Percentiles rank a stretch among this genome's conserved stretches.
Conservation (phyloP, 352 stramenopile species). For the Lagenidium giganteum region DNA sequence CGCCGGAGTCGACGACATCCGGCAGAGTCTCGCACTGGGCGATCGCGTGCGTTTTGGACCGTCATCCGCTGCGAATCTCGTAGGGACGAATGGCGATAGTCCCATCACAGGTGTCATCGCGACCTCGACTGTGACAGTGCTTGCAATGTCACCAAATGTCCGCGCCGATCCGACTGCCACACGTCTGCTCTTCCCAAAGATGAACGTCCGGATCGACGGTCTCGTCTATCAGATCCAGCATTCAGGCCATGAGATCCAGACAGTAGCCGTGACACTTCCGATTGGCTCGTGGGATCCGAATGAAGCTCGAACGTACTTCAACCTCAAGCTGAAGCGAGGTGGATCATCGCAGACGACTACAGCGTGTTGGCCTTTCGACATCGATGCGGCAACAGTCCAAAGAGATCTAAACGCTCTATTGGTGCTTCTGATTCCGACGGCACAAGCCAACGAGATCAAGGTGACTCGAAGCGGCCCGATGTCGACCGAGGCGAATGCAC, state of each 20-base stretch:
- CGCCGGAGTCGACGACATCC: constrained; percentile 41
- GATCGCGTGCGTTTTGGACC: constrained; percentile 68
- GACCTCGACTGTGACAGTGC: constrained; percentile 45
- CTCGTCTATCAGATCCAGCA: constrained; percentile 82
- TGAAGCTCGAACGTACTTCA: constrained; percentile 21
- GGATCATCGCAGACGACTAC: constrained; percentile 22
- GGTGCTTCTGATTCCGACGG: constrained; percentile 17
- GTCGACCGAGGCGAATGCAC: too few species aligned
- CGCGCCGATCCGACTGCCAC: constrained; percentile 23
- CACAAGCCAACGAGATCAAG: constrained; percentile 30
- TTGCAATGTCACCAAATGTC: constrained; percentile 47
- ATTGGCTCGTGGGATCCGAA: constrained; percentile 16
- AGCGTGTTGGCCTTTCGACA: constrained; percentile 45
- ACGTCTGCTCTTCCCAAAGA: constrained; percentile 63
- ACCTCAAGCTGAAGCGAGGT: constrained; percentile 34
- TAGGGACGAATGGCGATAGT: constrained; percentile 60
- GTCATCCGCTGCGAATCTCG: constrained; percentile 25
- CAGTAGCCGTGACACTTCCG: constrained; percentile 34
- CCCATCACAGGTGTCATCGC: constrained; percentile 38
- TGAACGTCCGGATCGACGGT: constrained; percentile 86
- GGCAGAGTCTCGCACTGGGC: constrained; percentile 51
- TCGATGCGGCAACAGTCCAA: constrained; percentile 15
- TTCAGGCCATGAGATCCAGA: constrained; percentile 91
- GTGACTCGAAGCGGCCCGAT: constrained; percentile 47
- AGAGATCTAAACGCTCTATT: constrained; percentile 20